A percentile compares a stretch with the other conserved stretches of the same genome.
Evolutionary conservation across 257 asterid species (phyloP).

Genomic region (Anisodus acutangulus): DNA sequence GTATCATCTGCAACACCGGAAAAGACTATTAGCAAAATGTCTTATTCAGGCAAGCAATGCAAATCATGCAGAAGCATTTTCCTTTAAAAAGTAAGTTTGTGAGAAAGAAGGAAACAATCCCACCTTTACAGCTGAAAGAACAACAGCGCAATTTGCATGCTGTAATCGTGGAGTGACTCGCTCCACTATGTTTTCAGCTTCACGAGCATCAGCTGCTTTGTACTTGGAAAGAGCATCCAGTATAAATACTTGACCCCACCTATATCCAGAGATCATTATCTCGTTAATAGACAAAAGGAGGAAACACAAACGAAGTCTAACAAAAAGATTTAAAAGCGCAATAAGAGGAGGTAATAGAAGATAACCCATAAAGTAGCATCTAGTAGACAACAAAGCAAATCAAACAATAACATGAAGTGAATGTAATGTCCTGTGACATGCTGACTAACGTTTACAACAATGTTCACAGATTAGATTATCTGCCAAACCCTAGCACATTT

Average conservation of each 20-base stretch:
- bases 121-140: slow-evolving; percentile 98
- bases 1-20: slow-evolving; percentile 81
- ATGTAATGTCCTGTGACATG: background rate
- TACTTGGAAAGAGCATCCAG: slow-evolving; percentile 98
- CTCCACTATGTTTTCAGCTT: slow-evolving; percentile 97
- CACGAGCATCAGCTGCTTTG: slow-evolving; percentile 95
- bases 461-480: background rate
- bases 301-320: background rate
- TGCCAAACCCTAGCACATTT: background rate
- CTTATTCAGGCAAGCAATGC: background rate
- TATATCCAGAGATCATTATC: slow-evolving; percentile 38
- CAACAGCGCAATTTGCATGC: slow-evolving; percentile 99
- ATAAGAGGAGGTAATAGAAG: background rate
- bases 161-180: slow-evolving; percentile 97
- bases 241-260: slow-evolving; percentile 99
- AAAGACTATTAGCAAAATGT: slow-evolving; percentile 13
- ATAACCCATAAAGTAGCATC: background rate
- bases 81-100: background rate
- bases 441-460: background rate
- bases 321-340: background rate
- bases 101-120: slow-evolving; percentile 22
- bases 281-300: background rate
- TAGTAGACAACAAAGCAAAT: background rate
- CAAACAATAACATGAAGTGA: slow-evolving; percentile 4
- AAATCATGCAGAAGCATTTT: background rate